Base-by-base conservation (phyloP, 768 basidiomycete genomes). In the Stropharia rugosoannulata region DNA sequence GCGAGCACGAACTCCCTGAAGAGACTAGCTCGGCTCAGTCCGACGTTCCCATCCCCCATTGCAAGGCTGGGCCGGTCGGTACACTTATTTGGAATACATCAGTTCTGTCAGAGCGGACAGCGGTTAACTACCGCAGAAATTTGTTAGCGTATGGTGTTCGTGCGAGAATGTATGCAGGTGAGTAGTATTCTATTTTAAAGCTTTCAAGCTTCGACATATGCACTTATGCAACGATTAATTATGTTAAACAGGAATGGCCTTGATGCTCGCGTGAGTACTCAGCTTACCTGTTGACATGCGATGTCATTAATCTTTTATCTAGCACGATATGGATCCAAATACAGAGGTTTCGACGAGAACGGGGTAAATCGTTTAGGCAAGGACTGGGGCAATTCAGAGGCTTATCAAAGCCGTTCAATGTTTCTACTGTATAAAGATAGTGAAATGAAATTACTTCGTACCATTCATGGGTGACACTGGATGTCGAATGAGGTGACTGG, bases 311-410 rank as follows among this genome's bases (percentile, higher is more conserved):
- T n/a, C 11, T 4, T 39, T 7, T 11, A 13, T 13, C n/a, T 27
- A 83, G 80, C 0, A 76, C 77, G 2, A 80, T 85, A 41, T 85
- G 83, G 83, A 72, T 76, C n/a, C n/a, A n/a, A n/a, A n/a, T n/a
- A n/a, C 22, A 22, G 22, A 22, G 22, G 22, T 2, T 2, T 22
- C 22, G 22, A 22, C 22, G 22, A 22, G 22, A 4, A 22, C 22
- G 22, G 4, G 22, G 22, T 22, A 22, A 22, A 22, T 22, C 22
- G 22, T 22, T 22, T 22, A 22, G 22, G 22, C 22, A 22, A 22
- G 22, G 22, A 4, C 1, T 22, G 22, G 22, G 22, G 22, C 1
- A 22, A 22, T 22, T 22, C 22, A 22, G 22, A 22, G 22, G 22
- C 22, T 22, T 22, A 22, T 22, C 4, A 22, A 22, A 22, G 22